Evolutionary conservation across 352 stramenopile species (phyloP).

Genomic region (Phytophthora ohioensis): DNA sequence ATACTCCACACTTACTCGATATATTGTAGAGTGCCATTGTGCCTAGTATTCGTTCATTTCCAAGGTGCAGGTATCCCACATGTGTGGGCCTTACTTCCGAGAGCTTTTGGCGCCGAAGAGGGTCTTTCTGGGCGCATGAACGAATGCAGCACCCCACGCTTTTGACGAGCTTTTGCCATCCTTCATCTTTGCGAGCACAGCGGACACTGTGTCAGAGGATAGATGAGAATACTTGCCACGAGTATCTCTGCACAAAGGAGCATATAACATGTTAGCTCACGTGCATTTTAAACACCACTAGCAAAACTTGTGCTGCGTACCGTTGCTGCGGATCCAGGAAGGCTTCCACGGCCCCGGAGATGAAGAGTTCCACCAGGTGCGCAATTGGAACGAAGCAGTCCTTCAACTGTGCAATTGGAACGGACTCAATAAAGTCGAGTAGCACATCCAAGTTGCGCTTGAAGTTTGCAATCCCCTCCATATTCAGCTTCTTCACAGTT

Average conservation of each 20-base stretch:
- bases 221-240: constrained; percentile 74
- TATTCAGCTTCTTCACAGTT: constrained; percentile 74
- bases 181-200: constrained; percentile 80
- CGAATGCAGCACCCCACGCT: constrained; percentile 54
- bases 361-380: constrained; percentile 74
- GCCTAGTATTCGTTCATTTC: too few relatives aligned
- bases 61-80: too few relatives aligned
- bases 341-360: constrained; percentile 64
- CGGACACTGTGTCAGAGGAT: constrained; percentile 68
- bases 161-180: constrained; percentile 62
- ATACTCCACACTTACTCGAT: too few relatives aligned
- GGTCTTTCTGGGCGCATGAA: constrained; percentile 53
- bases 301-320: constrained; percentile 29
- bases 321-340: constrained; percentile 73
- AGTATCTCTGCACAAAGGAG: constrained; percentile 43
- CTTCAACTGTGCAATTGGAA: constrained; percentile 66
- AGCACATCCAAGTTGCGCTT: constrained; percentile 82
- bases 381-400: constrained; percentile 74
- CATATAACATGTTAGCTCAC: background rate
- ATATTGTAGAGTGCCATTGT: too few relatives aligned
- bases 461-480: constrained; percentile 77
- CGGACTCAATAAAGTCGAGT: constrained; percentile 67
- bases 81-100: constrained; percentile 51
- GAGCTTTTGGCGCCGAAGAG: constrained; percentile 67
- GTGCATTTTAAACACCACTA: background rate